Conservation (phyloP, 345 rosid genomes). For the Capsella bursapastoris region DNA sequence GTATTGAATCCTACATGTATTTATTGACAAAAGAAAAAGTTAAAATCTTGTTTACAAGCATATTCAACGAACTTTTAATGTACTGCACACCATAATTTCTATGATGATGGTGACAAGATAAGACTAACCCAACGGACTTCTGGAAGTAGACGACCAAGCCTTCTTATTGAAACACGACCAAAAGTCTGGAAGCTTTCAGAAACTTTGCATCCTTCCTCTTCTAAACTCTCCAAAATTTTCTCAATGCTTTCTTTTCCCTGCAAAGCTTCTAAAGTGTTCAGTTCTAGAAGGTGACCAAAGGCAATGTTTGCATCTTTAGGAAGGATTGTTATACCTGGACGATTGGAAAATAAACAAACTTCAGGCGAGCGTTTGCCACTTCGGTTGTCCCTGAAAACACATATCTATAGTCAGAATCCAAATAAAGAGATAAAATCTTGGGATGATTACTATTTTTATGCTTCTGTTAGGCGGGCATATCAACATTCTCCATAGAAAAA, state of each 20-base stretch:
- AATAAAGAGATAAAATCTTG: conserved; percentile 12
- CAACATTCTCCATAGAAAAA: background rate
- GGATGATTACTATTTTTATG: background rate
- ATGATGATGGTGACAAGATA: conserved; percentile 20
- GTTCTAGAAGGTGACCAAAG: conserved; percentile 16
- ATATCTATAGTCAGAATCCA: conserved; percentile 28
- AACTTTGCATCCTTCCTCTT: conserved; percentile 52
- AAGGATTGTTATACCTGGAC: conserved; percentile 52
- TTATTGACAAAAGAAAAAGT: conserved; percentile 16
- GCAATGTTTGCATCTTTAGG: conserved; percentile 5
- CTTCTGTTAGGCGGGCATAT: background rate
- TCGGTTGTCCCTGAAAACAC: conserved; percentile 36
- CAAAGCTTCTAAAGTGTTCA: conserved; percentile 14
- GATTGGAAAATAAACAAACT: conserved; percentile 70
- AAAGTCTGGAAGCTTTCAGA: conserved; percentile 55
- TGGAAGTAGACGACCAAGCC: conserved; percentile 87
- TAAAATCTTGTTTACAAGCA: background rate
- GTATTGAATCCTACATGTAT: conserved; percentile 55
- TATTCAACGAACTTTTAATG: background rate
- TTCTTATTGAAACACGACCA: conserved; percentile 66
- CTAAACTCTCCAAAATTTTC: conserved; percentile 57
- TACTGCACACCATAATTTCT: conserved; percentile 1
- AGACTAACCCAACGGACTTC: conserved; percentile 79
- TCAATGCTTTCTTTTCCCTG: conserved; percentile 79
- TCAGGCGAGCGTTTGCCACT: conserved; percentile 73